These are phyloP conservation scores for Ananas comosus DNA, from an alignment of 176 grass and related monocot genomes.

Conservation along the genomic window DNA sequence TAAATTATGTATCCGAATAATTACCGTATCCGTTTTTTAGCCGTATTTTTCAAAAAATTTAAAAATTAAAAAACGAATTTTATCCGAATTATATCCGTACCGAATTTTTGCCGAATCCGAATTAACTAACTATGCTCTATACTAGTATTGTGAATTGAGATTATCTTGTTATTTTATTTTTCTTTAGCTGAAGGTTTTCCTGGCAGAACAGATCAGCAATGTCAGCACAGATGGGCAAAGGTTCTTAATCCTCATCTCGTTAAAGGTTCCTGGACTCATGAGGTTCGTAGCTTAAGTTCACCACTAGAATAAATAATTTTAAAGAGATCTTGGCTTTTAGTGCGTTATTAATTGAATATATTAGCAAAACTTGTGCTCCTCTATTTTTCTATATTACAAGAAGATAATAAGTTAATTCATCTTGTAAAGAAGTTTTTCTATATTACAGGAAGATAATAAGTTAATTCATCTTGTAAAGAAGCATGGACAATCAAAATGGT, in stretches of 20 bases:
- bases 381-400: conserved; percentile 35
- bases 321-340: background rate
- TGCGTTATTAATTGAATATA: no score
- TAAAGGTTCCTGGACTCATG: conserved; percentile 88
- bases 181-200: conserved; percentile 59
- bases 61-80: no score
- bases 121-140: no score
- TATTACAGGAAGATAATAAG: conserved; percentile 81
- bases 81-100: no score
- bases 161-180: background rate
- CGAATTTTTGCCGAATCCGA: no score
- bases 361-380: background rate
- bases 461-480: conserved; percentile 77
- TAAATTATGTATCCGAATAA: no score
- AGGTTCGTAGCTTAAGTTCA: conserved; percentile 45
- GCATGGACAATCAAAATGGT: conserved; percentile 97
- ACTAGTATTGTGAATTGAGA: background rate
- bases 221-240: conserved; percentile 93
- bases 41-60: no score
- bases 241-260: conserved; percentile 95
- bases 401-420: conserved; percentile 85
- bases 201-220: conserved; percentile 92
- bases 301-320: background rate
- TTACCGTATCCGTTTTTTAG: no score
- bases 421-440: conserved; percentile 49